These are phyloP conservation scores for Penicillium expansum DNA, from an alignment of 2,329 filamentous ascomycete genomes.

Conservation along the genomic window DNA sequence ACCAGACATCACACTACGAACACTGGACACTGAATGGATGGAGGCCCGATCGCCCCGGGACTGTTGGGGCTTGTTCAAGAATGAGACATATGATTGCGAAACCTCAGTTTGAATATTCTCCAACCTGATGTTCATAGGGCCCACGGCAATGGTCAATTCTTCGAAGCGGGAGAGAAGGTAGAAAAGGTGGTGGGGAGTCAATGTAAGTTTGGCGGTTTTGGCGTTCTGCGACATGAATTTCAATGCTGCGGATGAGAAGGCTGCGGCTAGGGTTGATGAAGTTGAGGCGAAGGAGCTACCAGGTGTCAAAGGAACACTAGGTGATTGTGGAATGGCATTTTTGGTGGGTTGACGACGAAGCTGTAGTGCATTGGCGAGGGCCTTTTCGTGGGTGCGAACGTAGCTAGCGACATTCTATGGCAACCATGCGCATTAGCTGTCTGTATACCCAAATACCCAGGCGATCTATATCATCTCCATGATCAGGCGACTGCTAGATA, in stretches of 20 bases:
- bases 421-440: conserved; percentile 3
- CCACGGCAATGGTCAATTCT: conserved; percentile 83
- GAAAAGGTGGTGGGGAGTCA: conserved; percentile 95
- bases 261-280: conserved; percentile 71
- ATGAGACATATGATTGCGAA: conserved; percentile 88
- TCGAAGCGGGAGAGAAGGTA: conserved; percentile 95
- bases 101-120: conserved; percentile 91
- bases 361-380: conserved; percentile 91
- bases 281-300: conserved; percentile 62
- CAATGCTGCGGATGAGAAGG: conserved; percentile 80
- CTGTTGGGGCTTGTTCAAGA: conserved; percentile 78
- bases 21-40: conserved; percentile 92
- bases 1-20: conserved; percentile 94
- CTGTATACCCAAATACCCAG: neutral
- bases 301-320: conserved; percentile 55
- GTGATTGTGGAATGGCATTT: conserved; percentile 58
- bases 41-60: conserved; percentile 85
- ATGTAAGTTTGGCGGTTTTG: conserved; percentile 85
- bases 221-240: conserved; percentile 79
- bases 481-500: neutral
- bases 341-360: conserved; percentile 69
- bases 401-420: conserved; percentile 87
- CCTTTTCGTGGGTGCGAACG: conserved; percentile 95
- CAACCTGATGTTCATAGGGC: conserved; percentile 91
- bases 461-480: neutral